Conservation (phyloP, 1,284 basidiomycete species). For the Ganoderma lucidum region DNA sequence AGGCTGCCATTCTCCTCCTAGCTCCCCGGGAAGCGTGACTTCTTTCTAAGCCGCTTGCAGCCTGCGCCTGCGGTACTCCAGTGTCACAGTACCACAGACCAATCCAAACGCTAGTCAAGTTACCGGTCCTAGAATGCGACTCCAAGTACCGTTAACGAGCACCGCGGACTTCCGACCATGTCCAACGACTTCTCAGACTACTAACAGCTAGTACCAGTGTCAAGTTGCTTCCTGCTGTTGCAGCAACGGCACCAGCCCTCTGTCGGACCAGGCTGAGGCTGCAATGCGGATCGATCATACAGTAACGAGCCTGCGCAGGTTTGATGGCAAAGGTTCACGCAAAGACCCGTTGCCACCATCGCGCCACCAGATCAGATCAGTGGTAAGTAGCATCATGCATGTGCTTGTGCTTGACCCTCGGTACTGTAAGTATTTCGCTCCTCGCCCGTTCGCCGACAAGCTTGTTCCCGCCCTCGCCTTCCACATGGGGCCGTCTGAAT, state of each 20-base stretch:
- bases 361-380: conserved; percentile 19
- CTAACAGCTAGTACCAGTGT: not conserved
- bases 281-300: not conserved
- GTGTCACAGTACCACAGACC: not conserved
- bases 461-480: conserved; percentile 21
- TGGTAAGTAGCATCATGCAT: conserved; percentile 11
- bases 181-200: conserved; percentile 9
- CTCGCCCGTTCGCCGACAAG: conserved; percentile 25
- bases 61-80: conserved; percentile 9
- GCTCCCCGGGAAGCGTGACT: conserved; percentile 15
- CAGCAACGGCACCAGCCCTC: conserved; percentile 26
- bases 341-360: conserved; percentile 20
- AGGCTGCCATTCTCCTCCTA: conserved; percentile 34
- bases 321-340: conserved; percentile 16
- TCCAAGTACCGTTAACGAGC: not conserved
- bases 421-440: conserved; percentile 13
- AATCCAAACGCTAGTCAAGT: conserved; percentile 14
- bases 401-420: conserved; percentile 11
- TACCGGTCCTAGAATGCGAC: conserved; percentile 11
- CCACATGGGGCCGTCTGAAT: conserved; percentile 2
- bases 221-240: conserved; percentile 1
- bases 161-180: conserved; percentile 3
- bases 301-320: conserved; percentile 3
- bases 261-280: conserved; percentile 20
- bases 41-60: not conserved